phyloP scores from a whole-genome alignment of 192 early-diverging fungal genomes.

The Phlyctochytrium planicorne region DNA sequence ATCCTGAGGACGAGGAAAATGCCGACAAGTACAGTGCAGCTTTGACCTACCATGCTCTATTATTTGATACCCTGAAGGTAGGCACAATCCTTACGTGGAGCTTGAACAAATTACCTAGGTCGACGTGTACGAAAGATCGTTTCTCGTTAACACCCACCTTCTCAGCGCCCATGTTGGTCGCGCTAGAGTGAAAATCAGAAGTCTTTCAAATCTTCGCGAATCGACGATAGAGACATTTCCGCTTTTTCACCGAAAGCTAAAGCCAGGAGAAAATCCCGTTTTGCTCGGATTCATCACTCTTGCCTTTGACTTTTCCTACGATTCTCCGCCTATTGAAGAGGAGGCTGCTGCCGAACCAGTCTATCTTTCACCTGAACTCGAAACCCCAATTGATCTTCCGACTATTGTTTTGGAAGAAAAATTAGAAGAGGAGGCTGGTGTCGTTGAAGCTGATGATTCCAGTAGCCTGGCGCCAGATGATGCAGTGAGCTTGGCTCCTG shows the following conservation, averaged over 20 bases:
- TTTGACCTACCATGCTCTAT: background rate
- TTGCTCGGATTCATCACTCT: slow-evolving; percentile 13
- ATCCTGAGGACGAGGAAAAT: background rate
- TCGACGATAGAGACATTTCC: slow-evolving; percentile 22
- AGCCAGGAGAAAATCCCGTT: background rate
- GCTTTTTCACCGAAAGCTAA: background rate
- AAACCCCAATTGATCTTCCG: background rate
- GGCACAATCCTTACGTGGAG: background rate
- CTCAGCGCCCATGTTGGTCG: slow-evolving; percentile 29
- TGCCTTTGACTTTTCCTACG: slow-evolving; percentile 10
- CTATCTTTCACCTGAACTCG: background rate
- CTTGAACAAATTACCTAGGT: background rate
- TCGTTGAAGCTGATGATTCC: slow-evolving; percentile 6
- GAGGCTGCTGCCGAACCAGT: background rate
- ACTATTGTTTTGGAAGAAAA: background rate
- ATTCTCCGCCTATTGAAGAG: background rate
- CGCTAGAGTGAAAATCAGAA: slow-evolving; percentile 22
- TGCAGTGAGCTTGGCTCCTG: background rate
- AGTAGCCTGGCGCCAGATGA: too few relatives aligned
- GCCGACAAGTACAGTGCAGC: background rate
- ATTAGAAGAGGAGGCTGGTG: background rate
- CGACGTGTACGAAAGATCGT: background rate
- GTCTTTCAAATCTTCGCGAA: slow-evolving; percentile 23
- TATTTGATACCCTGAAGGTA: slow-evolving; percentile 3
- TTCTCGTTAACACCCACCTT: slow-evolving; percentile 10